Evolutionary conservation across 1,284 basidiomycete species (phyloP).

Genomic region (Exsudoporus floridanus): DNA sequence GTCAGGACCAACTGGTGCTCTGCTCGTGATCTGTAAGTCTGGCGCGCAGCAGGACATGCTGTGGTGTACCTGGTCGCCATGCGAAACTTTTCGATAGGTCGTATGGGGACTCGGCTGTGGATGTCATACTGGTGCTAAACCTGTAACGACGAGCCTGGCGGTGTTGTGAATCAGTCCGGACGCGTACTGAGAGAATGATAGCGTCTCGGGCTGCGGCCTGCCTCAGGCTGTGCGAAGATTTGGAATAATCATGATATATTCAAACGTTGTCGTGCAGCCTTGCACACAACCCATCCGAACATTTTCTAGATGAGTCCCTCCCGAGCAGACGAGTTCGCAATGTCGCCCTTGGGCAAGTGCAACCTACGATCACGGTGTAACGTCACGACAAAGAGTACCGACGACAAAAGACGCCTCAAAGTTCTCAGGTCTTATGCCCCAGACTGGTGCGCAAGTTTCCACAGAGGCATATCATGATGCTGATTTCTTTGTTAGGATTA

Average conservation of each 20-base stretch:
- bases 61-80: slow-evolving; percentile 48
- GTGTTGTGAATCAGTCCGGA: background rate
- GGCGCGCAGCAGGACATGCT: background rate
- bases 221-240: background rate
- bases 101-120: slow-evolving; percentile 15
- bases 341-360: slow-evolving; percentile 18
- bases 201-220: no score
- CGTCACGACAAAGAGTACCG: slow-evolving; percentile 16
- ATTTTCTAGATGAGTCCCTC: background rate
- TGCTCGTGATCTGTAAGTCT: slow-evolving; percentile 31
- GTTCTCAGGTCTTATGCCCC: slow-evolving; percentile 64
- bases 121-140: slow-evolving; percentile 15
- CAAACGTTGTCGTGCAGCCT: background rate
- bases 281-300: background rate
- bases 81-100: slow-evolving; percentile 34
- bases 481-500: slow-evolving; percentile 45
- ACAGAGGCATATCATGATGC: background rate
- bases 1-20: slow-evolving; percentile 65
- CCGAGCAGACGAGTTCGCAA: slow-evolving; percentile 2
- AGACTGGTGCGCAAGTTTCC: slow-evolving; percentile 58
- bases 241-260: background rate
- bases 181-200: background rate
- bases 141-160: background rate
- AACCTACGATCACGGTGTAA: slow-evolving; percentile 2
- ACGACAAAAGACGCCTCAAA: slow-evolving; percentile 41